Evolutionary conservation across 2,329 filamentous ascomycete genomes (phyloP), one percentile per base, ranked within the genome.

Genomic region (Pleochaeta shiraiana): DNA sequence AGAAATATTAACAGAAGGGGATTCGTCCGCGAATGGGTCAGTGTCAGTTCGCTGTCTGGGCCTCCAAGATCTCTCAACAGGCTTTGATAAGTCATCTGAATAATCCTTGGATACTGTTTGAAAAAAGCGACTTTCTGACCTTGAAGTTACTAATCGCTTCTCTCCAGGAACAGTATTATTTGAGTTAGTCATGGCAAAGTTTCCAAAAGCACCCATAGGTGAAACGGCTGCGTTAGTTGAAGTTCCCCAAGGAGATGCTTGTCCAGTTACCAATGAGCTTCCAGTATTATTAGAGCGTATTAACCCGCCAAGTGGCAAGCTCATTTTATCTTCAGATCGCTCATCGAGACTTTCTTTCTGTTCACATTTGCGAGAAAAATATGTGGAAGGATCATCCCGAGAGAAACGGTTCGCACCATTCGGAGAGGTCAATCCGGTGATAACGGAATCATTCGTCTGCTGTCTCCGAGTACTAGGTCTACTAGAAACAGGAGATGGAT

Each of bases 191-290:
- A 95, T 74, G n/a, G 87, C 85, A 74, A 97, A 97, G 70, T 85
- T 93, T 12, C 92, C 92, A 75, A 98, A 98, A 26, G 85, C 85
- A 37, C 92, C 90, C 79, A 91, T 87, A 1, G 84, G 83, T 6
- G 85, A 81, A 69, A 88, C 83, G 14, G 83, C 81, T 53, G 85
- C 77, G 81, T 82, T 86, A 9, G 67, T 60, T 3, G 71, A 70
- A 21, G 74, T 68, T 30, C 75, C 76, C 78, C 79, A 81, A 0
- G 78, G 74, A 12, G 78, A 77, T n/a, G 74, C 64, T 53, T 72
- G 71, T 26, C 76, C 77, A 67, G 81, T 77, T 3, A 73, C 75
- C 1, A 72, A 64, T 6, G 76, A 70, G 33, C 74, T 75, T n/a
- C 78, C 77, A 6, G 76, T 75, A 33, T 81, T 83, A 68, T 80